phyloP scores from a whole-genome alignment of 1,284 basidiomycete genomes.

The Cryptococcus sp. region DNA sequence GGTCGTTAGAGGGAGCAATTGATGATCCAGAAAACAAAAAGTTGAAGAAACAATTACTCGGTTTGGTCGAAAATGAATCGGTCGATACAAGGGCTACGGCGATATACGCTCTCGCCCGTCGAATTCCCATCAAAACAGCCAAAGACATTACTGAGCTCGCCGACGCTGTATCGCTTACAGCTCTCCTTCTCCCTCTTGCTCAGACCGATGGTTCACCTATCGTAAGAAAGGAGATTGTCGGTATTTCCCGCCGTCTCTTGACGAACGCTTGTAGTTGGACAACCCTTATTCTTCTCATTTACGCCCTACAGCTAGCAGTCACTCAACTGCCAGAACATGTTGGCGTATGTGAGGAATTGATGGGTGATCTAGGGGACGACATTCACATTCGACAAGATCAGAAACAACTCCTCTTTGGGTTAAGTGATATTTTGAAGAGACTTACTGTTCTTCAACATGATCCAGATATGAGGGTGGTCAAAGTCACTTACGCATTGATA shows the following conservation, averaged over 20 bases:
- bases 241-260: slow-evolving; percentile 15
- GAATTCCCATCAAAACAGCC: slow-evolving; percentile 8
- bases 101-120: slow-evolving; percentile 25
- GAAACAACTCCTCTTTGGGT: background rate
- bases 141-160: background rate
- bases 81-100: slow-evolving; percentile 32
- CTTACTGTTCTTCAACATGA: slow-evolving; percentile 5
- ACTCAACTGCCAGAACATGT: background rate
- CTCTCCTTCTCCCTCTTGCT: background rate
- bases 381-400: background rate
- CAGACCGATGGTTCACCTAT: slow-evolving; percentile 24
- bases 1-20: slow-evolving; percentile 5
- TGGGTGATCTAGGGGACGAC: background rate
- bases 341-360: slow-evolving; percentile 1
- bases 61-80: slow-evolving; percentile 7
- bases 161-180: background rate
- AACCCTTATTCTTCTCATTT: slow-evolving; percentile 13
- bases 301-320: slow-evolving; percentile 9
- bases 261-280: slow-evolving; percentile 16
- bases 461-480: slow-evolving; percentile 8
- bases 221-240: slow-evolving; percentile 28
- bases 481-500: background rate
- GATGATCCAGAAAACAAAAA: background rate
- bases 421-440: slow-evolving; percentile 2
- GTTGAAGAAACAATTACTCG: slow-evolving; percentile 11